Conservation (phyloP, 345 rosid genomes). For the Eucalyptus regnans region DNA sequence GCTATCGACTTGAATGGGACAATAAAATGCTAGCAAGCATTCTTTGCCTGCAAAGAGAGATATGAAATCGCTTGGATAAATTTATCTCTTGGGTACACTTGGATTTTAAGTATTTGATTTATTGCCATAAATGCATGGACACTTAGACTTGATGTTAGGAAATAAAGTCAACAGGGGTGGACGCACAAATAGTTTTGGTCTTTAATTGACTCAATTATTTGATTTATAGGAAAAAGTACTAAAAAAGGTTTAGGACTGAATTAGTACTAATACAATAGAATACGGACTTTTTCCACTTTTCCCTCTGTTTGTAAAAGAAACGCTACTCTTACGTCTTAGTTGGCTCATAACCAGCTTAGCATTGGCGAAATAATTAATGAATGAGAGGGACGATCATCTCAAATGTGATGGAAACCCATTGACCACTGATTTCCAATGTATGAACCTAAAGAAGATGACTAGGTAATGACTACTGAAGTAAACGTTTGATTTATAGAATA, state of each 20-base stretch:
- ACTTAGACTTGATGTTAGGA: background rate
- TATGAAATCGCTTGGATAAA: background rate
- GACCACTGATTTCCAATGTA: background rate
- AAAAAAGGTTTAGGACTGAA: rapidly evolving
- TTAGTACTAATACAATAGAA: too few species aligned
- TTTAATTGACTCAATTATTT: background rate
- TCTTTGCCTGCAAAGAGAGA: background rate
- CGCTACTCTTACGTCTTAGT: background rate
- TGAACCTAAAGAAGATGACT: background rate
- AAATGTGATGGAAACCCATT: background rate
- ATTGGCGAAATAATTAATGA: background rate
- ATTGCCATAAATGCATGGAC: background rate
- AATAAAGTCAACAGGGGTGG: background rate
- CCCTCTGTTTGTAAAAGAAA: background rate
- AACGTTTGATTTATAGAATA: background rate
- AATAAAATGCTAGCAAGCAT: background rate
- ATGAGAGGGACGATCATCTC: background rate
- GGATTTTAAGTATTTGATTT: background rate
- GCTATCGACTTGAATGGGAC: background rate
- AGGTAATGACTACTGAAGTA: background rate
- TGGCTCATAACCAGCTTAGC: background rate
- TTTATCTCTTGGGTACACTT: background rate
- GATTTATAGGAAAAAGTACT: background rate
- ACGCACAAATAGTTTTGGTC: background rate
- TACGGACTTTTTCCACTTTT: rapidly evolving